Conservation (phyloP, 495 filamentous ascomycete species). For the Polyplosphaeria fusca region DNA sequence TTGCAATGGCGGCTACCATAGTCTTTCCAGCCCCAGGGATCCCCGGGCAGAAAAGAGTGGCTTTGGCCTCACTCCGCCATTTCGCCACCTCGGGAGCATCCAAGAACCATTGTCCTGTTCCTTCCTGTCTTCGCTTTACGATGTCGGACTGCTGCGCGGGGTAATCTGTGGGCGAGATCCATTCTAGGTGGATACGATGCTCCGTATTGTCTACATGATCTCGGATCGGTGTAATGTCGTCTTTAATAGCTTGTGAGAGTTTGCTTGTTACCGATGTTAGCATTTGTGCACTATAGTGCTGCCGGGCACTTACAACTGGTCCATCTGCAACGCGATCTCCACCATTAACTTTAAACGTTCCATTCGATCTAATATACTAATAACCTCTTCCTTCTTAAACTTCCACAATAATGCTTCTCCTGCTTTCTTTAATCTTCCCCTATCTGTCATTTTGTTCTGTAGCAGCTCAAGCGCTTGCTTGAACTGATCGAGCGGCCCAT, state of each 20-base stretch:
- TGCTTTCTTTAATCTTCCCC: conserved; percentile 12
- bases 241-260: conserved; percentile 29
- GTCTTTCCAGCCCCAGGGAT: conserved; percentile 39
- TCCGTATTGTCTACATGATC: background rate
- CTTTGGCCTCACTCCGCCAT: conserved; percentile 34
- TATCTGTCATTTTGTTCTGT: conserved; percentile 22
- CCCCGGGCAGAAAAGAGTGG: conserved; percentile 41
- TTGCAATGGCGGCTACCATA: conserved; percentile 31
- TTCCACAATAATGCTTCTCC: conserved; percentile 27
- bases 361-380: conserved; percentile 23
- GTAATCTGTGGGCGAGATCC: conserved; percentile 22
- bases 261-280: conserved; percentile 21
- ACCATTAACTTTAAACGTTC: conserved; percentile 34
- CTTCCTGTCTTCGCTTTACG: conserved; percentile 37
- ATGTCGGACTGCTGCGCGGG: conserved; percentile 38
- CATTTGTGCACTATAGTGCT: background rate
- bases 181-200: conserved; percentile 6
- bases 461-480: conserved; percentile 26
- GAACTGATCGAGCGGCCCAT: conserved; percentile 15
- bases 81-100: conserved; percentile 37
- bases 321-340: conserved; percentile 29
- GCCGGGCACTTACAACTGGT: conserved; percentile 33
- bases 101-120: conserved; percentile 45
- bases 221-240: conserved; percentile 9
- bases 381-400: conserved; percentile 32